Base-by-base conservation (phyloP, 257 asterid species). In the Misopates orontium region DNA sequence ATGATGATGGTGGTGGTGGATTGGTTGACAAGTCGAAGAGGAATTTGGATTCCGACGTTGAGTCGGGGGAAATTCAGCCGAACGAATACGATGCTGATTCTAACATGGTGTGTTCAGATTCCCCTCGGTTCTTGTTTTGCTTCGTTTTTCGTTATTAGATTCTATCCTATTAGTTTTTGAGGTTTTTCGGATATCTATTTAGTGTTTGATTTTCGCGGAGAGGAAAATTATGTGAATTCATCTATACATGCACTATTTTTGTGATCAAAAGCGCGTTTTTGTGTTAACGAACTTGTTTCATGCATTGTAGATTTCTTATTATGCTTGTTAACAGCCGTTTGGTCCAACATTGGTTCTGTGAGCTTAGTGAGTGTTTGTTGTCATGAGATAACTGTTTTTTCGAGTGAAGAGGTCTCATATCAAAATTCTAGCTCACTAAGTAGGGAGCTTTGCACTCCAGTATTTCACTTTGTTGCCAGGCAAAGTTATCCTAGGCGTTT, bases 41-140 rank as follows among this genome's bases (percentile, higher is more conserved):
- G 70, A 67, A 64, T 68, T 65, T 70, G 69, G 83, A 67, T 66
- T 70, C 79, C 8, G 87, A 80, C 74, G 54, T 56, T 61, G 89
- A 80, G 66, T 70, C 78, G 21, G 87, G 86, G 64, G 86, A 80
- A 66, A 72, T 73, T 56, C 70, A 74, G 68, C 44, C 41, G n/a
- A 62, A 62, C 22, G 70, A 61, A 39, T 61, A 73, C 50, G 25
- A 1, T 1, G 79, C 59, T 41, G 71, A 80, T 70, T 40, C 69
- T 44, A 45, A 84, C 80, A 84, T 70, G 96, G 98, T 93, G 77
- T 79, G 96, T 84, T 78, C 81, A 56, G 80, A 63, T 85, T 75
- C 71, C 79, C 71, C 81, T 74, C 52, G 5, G 14, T 20, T 57
- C 54, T 60, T 21, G 40, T 70, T 53, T 39, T 56, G 17, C 62